A percentile compares a stretch with the other conserved stretches of the same genome.
These are phyloP conservation scores for Backusella luteola DNA, from an alignment of 192 early-diverging fungal species.

Conservation along the genomic window DNA sequence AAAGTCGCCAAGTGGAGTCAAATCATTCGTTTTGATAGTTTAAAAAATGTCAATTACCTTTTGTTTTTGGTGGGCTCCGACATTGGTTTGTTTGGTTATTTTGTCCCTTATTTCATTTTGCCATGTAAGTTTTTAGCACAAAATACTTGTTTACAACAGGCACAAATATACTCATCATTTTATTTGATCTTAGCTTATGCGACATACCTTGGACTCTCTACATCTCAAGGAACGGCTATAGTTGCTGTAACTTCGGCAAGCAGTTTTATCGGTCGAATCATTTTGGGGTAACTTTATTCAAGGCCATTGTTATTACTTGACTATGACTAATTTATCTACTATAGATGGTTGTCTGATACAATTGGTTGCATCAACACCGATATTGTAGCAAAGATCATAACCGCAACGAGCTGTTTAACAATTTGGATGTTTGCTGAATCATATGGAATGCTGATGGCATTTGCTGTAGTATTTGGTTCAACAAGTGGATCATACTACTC, in stretches of 20 bases:
- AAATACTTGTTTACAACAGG: neutral
- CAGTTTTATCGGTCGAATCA: constrained; percentile 29
- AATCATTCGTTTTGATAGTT: constrained; percentile 14
- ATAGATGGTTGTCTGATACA: constrained; percentile 9
- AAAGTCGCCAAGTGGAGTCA: constrained; percentile 1
- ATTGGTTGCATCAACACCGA: constrained; percentile 29
- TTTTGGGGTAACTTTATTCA: neutral
- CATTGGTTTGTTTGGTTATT: constrained; percentile 21
- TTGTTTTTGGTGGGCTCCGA: constrained; percentile 22
- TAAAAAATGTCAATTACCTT: constrained; percentile 17
- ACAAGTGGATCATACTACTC: constrained; percentile 31
- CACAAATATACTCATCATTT: no score
- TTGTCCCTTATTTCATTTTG: constrained; percentile 29
- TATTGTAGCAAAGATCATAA: constrained; percentile 19
- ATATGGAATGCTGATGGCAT: constrained; percentile 26
- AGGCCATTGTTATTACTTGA: neutral
- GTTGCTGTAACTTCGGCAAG: constrained; percentile 19
- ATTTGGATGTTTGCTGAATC: constrained; percentile 31
- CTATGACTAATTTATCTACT: neutral
- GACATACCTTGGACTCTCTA: constrained; percentile 9
- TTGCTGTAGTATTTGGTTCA: constrained; percentile 29
- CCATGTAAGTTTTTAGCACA: constrained; percentile 15
- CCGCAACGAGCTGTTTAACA: constrained; percentile 9
- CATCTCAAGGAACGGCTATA: constrained; percentile 16
- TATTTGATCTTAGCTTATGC: constrained; percentile 21